Percentiles rank a stretch among this genome's conserved stretches.
phyloP scores from a whole-genome alignment of 345 rosid species.

The Melastoma malabathricum region DNA sequence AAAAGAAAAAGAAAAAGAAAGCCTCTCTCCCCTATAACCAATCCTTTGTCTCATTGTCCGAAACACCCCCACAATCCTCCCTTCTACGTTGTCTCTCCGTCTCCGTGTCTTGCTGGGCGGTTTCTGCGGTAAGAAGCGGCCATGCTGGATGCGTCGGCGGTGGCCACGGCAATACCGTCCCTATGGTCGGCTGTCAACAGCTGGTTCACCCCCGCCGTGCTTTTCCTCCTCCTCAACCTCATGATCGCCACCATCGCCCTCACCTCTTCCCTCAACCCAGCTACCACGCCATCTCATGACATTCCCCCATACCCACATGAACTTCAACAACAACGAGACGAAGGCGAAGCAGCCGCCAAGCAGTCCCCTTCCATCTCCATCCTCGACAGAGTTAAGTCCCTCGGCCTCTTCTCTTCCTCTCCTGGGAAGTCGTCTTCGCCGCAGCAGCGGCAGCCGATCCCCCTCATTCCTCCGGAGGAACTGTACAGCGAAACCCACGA shows the following conservation, averaged over 20 bases:
- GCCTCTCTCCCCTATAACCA: no score
- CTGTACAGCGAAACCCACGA: no score
- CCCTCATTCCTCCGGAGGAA: background rate
- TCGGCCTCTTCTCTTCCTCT: constrained; percentile 2
- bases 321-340: background rate
- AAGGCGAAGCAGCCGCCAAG: background rate
- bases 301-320: background rate
- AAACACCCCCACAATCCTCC: background rate
- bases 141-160: constrained; percentile 7
- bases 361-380: constrained; percentile 4
- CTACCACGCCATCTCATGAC: background rate
- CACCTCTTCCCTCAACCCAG: constrained; percentile 5
- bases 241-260: constrained; percentile 9
- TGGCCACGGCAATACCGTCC: background rate
- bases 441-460: background rate
- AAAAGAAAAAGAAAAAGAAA: no score
- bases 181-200: constrained; percentile 7
- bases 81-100: background rate
- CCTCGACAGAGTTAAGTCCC: constrained; percentile 3
- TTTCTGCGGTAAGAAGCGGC: background rate
- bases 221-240: constrained; percentile 14
- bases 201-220: constrained; percentile 7
- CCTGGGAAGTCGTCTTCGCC: no score
- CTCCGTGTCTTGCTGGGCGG: background rate
- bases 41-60: background rate